These are phyloP conservation scores for Colletotrichum sp. DNA, from an alignment of 2,329 filamentous ascomycete species.

Conservation along the genomic window DNA sequence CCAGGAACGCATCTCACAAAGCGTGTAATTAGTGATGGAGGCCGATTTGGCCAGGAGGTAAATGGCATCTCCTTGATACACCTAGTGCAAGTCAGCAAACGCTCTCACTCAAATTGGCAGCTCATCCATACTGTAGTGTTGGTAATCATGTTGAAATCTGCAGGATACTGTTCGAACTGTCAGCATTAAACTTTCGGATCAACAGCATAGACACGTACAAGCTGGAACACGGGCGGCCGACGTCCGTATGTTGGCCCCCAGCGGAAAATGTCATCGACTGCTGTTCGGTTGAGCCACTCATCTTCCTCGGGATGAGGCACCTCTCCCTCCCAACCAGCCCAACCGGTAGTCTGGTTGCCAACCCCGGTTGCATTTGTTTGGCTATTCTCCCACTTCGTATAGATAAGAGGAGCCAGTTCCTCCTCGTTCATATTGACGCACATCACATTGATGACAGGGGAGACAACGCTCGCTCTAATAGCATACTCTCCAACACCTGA, in stretches of 20 bases:
- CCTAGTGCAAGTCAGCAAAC: constrained; percentile 30
- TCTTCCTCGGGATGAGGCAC: constrained; percentile 36
- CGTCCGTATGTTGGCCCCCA: constrained; percentile 63
- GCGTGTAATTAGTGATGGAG: constrained; percentile 56
- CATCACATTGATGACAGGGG: constrained; percentile 73
- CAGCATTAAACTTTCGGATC: not conserved
- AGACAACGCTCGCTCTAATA: constrained; percentile 71
- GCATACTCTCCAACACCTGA: constrained; percentile 72
- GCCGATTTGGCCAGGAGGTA: constrained; percentile 67
- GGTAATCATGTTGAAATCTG: constrained; percentile 69
- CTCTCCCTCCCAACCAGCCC: constrained; percentile 41
- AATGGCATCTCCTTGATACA: constrained; percentile 53
- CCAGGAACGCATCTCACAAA: constrained; percentile 72
- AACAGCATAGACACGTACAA: constrained; percentile 37
- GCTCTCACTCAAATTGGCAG: not conserved
- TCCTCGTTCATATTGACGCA: constrained; percentile 68
- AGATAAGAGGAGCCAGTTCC: constrained; percentile 70
- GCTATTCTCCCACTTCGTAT: constrained; percentile 58
- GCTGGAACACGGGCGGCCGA: constrained; percentile 56
- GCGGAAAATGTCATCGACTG: constrained; percentile 72
- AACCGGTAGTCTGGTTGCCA: constrained; percentile 35
- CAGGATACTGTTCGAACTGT: constrained; percentile 50
- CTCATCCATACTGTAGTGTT: constrained; percentile 42
- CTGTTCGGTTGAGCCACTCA: constrained; percentile 59
- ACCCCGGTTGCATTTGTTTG: constrained; percentile 37